These are phyloP conservation scores for Paramecium biaurelia DNA, from an alignment of 73 alveolate species.

Conservation along the genomic window DNA sequence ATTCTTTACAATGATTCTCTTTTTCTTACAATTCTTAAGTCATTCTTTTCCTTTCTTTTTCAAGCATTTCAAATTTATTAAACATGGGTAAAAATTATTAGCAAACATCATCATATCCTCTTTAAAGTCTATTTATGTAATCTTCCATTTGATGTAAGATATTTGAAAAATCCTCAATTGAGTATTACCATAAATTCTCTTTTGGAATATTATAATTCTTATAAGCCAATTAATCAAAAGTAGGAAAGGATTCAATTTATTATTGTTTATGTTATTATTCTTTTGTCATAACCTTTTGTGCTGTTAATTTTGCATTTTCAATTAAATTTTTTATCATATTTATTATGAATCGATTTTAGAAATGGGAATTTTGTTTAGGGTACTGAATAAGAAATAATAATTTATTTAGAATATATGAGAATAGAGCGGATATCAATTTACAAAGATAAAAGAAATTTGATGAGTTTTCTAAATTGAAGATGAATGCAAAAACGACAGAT, in stretches of 20 bases:
- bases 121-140: background rate
- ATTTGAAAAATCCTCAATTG: background rate
- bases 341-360: background rate
- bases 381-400: background rate
- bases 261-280: background rate
- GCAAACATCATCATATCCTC: conserved; percentile 31
- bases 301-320: conserved; percentile 48
- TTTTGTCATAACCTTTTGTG: conserved; percentile 10
- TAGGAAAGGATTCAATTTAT: background rate
- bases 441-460: background rate
- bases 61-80: conserved; percentile 34
- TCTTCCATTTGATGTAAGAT: conserved; percentile 13
- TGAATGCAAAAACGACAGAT: background rate
- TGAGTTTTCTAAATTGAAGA: background rate
- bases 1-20: background rate
- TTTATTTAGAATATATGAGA: background rate
- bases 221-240: conserved; percentile 12
- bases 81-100: background rate
- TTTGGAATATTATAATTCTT: background rate
- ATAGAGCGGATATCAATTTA: background rate
- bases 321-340: conserved; percentile 31
- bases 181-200: conserved; percentile 27
- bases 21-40: background rate
- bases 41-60: conserved; percentile 36
- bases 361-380: conserved; percentile 30